These are phyloP conservation scores for Heracleum sosnowskyi DNA, from an alignment of 129 eudicot species.

Conservation along the genomic window DNA sequence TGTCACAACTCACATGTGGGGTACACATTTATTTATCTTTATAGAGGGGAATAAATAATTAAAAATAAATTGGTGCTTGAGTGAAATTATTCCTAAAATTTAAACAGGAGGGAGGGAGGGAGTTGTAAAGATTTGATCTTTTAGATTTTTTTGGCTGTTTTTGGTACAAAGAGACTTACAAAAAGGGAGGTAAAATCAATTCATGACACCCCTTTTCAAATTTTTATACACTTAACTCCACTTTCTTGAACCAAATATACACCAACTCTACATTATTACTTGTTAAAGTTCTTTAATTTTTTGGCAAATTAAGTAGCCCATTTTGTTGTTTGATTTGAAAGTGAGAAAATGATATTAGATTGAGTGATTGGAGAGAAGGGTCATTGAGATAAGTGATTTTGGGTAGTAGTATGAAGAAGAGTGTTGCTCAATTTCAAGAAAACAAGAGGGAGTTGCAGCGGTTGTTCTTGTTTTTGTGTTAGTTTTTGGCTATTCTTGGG, in stretches of 20 bases:
- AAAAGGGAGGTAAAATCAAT: not conserved
- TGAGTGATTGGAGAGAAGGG: not conserved
- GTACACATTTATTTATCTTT: not conserved
- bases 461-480: not conserved
- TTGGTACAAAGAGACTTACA: not conserved
- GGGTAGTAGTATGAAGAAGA: not conserved
- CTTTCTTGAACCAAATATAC: not conserved
- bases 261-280: not conserved
- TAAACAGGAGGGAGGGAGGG: not conserved
- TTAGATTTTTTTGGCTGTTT: not conserved
- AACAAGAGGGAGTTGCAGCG: not conserved
- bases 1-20: not conserved
- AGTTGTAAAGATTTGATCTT: not conserved
- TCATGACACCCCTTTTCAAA: not conserved
- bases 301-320: not conserved
- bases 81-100: not conserved
- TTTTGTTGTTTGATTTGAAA: not conserved
- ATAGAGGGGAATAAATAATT: no score
- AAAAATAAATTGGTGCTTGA: not conserved
- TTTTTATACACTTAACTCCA: not conserved
- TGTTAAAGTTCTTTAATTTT: not conserved
- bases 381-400: constrained; percentile 3
- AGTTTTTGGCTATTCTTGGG: not conserved
- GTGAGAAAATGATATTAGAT: not conserved
- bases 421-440: not conserved